Conservation (phyloP, 2,329 filamentous ascomycete species). For the Keithomyces neogunnii region DNA sequence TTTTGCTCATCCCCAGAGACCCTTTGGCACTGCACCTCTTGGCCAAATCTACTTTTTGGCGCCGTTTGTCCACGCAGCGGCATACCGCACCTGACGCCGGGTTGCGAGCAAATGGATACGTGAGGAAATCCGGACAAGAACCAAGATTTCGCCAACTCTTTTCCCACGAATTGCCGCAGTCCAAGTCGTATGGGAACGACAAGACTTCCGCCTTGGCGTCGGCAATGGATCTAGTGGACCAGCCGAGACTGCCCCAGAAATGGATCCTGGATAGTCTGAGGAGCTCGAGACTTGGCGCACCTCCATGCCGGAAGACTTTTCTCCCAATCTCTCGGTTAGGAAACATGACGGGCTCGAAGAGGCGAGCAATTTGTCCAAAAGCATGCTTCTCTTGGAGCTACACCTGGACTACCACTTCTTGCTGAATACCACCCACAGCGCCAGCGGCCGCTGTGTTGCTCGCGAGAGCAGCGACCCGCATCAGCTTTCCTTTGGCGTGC, state of each 20-base stretch:
- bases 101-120: constrained; percentile 41
- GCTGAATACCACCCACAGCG: constrained; percentile 45
- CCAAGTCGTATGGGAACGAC: not conserved
- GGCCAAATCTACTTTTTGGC: constrained; percentile 39
- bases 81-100: constrained; percentile 38
- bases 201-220: not conserved
- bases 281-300: constrained; percentile 47
- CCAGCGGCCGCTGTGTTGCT: constrained; percentile 40
- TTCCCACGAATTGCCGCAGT: not conserved
- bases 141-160: constrained; percentile 13
- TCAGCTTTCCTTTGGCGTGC: constrained; percentile 31
- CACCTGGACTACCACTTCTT: constrained; percentile 48
- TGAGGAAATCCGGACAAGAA: constrained; percentile 29
- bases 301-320: constrained; percentile 33
- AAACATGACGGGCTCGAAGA: constrained; percentile 17
- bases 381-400: constrained; percentile 38
- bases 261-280: constrained; percentile 25
- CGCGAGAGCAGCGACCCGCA: constrained; percentile 14
- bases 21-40: constrained; percentile 5
- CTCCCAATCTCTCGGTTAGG: constrained; percentile 37
- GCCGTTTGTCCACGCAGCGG: constrained; percentile 37
- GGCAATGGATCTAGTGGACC: not conserved
- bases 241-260: constrained; percentile 25
- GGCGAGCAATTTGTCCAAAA: constrained; percentile 20
- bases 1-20: not conserved